Evolutionary conservation across 2,329 filamentous ascomycete species (phyloP).

Genomic region (Mollisia scopiformis): DNA sequence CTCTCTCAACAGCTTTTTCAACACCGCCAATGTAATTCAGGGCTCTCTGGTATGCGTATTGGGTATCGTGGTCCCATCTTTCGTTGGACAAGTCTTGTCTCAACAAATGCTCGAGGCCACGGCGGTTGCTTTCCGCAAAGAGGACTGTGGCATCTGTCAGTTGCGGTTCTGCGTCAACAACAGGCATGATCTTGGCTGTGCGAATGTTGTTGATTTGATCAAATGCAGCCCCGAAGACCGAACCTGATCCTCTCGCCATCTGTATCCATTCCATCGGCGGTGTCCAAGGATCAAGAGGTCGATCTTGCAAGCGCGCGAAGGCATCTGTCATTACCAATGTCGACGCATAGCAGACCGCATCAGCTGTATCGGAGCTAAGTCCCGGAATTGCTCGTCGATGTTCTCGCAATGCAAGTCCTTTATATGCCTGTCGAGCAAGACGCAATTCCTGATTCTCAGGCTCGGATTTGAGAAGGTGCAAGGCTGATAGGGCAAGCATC

Average conservation of each 20-base stretch:
- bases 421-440: constrained; percentile 18
- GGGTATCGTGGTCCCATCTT: constrained; percentile 12
- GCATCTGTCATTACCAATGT: constrained; percentile 20
- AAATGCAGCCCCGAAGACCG: constrained; percentile 14
- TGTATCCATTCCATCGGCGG: constrained; percentile 24
- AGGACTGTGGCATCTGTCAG: neutral
- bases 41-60: constrained; percentile 12
- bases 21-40: constrained; percentile 15
- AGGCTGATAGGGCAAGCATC: constrained; percentile 19
- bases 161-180: constrained; percentile 9
- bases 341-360: constrained; percentile 19
- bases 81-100: constrained; percentile 5
- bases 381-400: constrained; percentile 17
- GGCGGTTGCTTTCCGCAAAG: constrained; percentile 8
- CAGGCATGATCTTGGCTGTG: constrained; percentile 12
- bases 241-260: constrained; percentile 16
- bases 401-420: constrained; percentile 14
- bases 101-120: constrained; percentile 4
- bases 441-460: constrained; percentile 17
- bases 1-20: constrained; percentile 4
- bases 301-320: constrained; percentile 21
- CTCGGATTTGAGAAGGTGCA: constrained; percentile 15
- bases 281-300: constrained; percentile 19
- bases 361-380: constrained; percentile 15
- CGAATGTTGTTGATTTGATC: constrained; percentile 11